Evolutionary conservation across 352 stramenopile genomes (phyloP).

Genomic region (Pythium volutum): DNA sequence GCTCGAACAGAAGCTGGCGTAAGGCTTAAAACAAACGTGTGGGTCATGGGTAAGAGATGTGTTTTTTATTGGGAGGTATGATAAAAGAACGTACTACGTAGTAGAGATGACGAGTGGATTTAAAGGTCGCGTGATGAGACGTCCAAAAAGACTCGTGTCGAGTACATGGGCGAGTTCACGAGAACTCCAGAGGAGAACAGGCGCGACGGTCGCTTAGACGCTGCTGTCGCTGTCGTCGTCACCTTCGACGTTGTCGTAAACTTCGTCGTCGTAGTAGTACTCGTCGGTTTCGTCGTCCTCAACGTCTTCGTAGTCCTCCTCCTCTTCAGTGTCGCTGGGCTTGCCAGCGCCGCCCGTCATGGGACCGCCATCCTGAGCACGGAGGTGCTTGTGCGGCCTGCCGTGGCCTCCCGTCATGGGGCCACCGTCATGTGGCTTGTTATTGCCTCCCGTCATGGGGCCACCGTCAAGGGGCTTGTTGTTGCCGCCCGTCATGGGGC

Average conservation of each 20-base stretch:
- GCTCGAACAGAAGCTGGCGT: slow-evolving; percentile 40
- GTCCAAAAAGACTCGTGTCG: background rate
- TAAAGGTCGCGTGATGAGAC: no score
- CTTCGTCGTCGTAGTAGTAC: slow-evolving; percentile 1
- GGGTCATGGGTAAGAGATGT: background rate
- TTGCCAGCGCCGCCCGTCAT: background rate
- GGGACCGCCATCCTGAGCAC: background rate
- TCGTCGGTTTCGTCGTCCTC: background rate
- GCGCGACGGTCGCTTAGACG: background rate
- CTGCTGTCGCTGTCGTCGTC: background rate
- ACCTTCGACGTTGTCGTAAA: background rate
- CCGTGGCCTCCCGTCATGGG: no score
- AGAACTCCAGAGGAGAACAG: no score
- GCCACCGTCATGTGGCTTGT: background rate
- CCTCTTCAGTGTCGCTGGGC: background rate
- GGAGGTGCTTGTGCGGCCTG: no score
- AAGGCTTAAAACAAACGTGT: background rate
- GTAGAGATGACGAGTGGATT: no score
- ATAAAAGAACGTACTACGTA: no score
- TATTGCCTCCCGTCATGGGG: background rate
- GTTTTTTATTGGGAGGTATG: no score
- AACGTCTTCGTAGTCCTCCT: background rate
- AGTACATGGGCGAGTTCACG: no score
- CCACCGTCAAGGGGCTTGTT: background rate
- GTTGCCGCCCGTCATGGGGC: background rate